These are phyloP conservation scores for Diplodia corticola DNA, from an alignment of 2,329 filamentous ascomycete species.

Conservation along the genomic window DNA sequence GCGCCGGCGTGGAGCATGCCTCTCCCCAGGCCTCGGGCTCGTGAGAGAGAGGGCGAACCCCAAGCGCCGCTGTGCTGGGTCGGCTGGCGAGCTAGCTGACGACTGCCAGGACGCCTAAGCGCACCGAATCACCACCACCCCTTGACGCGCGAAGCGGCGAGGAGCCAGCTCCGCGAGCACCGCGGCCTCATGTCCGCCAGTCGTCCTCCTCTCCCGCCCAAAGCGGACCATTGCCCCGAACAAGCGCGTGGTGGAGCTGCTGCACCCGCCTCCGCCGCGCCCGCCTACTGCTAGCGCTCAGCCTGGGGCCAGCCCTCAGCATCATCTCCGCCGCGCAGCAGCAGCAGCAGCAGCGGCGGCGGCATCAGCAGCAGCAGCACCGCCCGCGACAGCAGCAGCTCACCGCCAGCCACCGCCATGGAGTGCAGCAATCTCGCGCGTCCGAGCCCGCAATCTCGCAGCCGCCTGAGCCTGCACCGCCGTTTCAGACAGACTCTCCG, in stretches of 20 bases:
- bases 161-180: conserved; percentile 3
- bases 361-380: neutral
- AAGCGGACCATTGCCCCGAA: conserved; percentile 3
- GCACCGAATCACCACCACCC: neutral
- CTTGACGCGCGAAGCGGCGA: conserved; percentile 6
- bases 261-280: neutral
- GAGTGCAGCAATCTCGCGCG: neutral
- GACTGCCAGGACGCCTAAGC: neutral
- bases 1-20: neutral
- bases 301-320: neutral
- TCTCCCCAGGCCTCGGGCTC: neutral
- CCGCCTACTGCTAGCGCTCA: neutral
- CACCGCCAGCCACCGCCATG: neutral
- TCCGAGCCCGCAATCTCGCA: neutral
- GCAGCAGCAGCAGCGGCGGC: neutral
- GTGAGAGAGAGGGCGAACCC: neutral
- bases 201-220: neutral
- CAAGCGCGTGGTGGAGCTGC: conserved; percentile 8
- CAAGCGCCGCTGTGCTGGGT: neutral
- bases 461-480: conserved; percentile 1
- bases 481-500: neutral
- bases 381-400: neutral
- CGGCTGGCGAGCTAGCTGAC: neutral
- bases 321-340: conserved; percentile 2
- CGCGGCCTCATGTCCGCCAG: neutral